Percentiles rank a stretch among this genome's conserved stretches.
Evolutionary conservation across 1,284 basidiomycete genomes (phyloP).

Genomic region (Boletus holoroseus): DNA sequence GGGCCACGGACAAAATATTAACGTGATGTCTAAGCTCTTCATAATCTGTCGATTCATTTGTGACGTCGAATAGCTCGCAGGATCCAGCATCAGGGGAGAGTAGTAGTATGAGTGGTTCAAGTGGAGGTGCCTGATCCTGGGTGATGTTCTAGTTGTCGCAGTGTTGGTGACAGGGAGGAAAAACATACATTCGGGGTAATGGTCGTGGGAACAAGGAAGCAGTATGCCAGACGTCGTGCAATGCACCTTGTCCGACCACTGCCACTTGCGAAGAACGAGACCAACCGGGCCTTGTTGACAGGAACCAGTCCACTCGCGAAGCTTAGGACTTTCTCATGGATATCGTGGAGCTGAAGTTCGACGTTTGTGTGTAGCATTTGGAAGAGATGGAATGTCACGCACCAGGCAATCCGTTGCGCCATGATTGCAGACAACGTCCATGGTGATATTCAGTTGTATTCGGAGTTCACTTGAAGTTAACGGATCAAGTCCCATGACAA

Average conservation of each 20-base stretch:
- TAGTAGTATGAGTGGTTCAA: conserved; percentile 41
- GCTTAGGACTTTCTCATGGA: conserved; percentile 42
- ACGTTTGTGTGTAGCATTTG: not conserved
- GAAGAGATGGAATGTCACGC: conserved; percentile 16
- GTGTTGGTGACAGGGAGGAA: not conserved
- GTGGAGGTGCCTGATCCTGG: conserved; percentile 41
- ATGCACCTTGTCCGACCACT: conserved; percentile 48
- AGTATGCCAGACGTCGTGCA: conserved; percentile 51
- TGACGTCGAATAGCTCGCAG: conserved; percentile 42
- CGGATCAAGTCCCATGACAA: conserved; percentile 54
- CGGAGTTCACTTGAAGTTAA: conserved; percentile 41
- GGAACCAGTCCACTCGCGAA: conserved; percentile 36
- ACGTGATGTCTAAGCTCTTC: conserved; percentile 50
- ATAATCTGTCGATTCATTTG: conserved; percentile 49
- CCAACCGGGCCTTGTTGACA: conserved; percentile 43
- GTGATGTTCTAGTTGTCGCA: not conserved
- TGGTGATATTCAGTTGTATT: conserved; percentile 41
- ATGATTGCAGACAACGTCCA: conserved; percentile 42
- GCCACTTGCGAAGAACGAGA: conserved; percentile 50
- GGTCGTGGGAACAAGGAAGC: conserved; percentile 34
- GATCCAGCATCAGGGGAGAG: conserved; percentile 33
- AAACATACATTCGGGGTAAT: conserved; percentile 31
- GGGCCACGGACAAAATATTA: conserved; percentile 48
- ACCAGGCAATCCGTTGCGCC: conserved; percentile 36
- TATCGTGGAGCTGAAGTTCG: conserved; percentile 41